phyloP scores from a whole-genome alignment of 176 grass and related monocot genomes.

The Alloteropsis semialata region DNA sequence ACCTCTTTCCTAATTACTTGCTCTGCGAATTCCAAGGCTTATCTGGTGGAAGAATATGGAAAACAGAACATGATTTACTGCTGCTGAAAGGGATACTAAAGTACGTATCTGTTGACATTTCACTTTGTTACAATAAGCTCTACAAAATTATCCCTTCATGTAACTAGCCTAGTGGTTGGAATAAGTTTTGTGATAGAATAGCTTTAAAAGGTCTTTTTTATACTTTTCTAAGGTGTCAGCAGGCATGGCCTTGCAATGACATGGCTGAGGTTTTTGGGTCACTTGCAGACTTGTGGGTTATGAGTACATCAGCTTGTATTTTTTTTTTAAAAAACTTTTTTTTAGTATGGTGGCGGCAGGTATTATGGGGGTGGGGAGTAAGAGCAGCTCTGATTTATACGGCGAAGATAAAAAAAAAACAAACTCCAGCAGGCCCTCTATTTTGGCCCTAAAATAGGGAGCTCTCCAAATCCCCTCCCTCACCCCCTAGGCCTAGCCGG shows the following conservation, averaged over 20 bases:
- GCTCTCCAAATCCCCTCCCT: too few relatives aligned
- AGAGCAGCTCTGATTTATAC: too few relatives aligned
- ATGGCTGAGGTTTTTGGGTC: not conserved
- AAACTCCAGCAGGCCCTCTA: too few relatives aligned
- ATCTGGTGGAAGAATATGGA: constrained; percentile 66
- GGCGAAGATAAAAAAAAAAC: too few relatives aligned
- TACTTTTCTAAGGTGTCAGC: not conserved
- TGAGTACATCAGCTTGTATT: not conserved
- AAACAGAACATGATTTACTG: constrained; percentile 66
- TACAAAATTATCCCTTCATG: constrained; percentile 20
- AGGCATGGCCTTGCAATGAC: not conserved
- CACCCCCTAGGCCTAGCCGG: too few relatives aligned
- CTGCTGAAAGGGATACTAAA: constrained; percentile 72
- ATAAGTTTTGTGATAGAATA: constrained; percentile 17
- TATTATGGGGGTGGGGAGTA: too few relatives aligned
- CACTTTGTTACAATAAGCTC: constrained; percentile 8
- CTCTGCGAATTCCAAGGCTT: constrained; percentile 60
- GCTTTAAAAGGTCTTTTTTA: not conserved
- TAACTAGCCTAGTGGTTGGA: constrained; percentile 2
- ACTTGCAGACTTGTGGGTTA: not conserved
- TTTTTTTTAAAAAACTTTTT: too few relatives aligned
- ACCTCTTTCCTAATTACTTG: constrained; percentile 65
- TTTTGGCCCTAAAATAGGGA: too few relatives aligned
- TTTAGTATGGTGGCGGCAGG: not conserved
- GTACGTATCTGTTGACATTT: constrained; percentile 43